Evolutionary conservation across 2,329 filamentous ascomycete genomes (phyloP).

Genomic region (Fusarium proliferatum): DNA sequence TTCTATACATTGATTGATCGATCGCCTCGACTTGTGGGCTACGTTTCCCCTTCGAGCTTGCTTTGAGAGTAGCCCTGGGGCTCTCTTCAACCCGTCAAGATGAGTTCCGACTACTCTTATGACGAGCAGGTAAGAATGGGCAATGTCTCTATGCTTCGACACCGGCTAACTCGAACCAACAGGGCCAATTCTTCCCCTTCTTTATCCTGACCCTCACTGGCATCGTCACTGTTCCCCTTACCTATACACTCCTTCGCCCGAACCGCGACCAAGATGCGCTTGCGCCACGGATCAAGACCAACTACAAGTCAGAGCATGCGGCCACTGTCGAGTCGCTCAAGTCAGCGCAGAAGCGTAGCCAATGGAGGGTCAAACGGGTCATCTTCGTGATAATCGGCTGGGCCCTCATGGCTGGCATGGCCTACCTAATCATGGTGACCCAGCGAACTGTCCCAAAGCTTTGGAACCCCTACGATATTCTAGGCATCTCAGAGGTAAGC

Average conservation of each 20-base stretch:
- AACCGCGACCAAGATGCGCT: conserved; percentile 81
- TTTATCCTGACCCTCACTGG: conserved; percentile 93
- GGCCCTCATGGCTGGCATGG: conserved; percentile 87
- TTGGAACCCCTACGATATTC: conserved; percentile 97
- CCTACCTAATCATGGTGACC: conserved; percentile 88
- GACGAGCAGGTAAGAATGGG: conserved; percentile 78
- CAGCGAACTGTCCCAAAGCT: conserved; percentile 78
- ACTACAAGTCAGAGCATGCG: conserved; percentile 84
- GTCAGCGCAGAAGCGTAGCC: conserved; percentile 87
- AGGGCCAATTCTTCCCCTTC: conserved; percentile 99
- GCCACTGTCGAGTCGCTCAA: conserved; percentile 86
- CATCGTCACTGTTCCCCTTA: conserved; percentile 89
- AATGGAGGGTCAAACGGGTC: conserved; percentile 87
- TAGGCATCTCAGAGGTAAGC: conserved; percentile 83
- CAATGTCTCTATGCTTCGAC: neutral
- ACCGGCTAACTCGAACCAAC: conserved; percentile 11
- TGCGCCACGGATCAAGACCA: conserved; percentile 83
- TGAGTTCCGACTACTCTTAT: conserved; percentile 97
- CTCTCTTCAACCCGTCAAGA: conserved; percentile 61
- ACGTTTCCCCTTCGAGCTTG: conserved; percentile 28
- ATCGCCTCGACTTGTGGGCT: conserved; percentile 23
- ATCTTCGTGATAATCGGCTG: conserved; percentile 82
- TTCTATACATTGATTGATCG: neutral
- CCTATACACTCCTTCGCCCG: conserved; percentile 86
- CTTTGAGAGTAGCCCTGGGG: conserved; percentile 49